Base-by-base conservation (phyloP, 768 basidiomycete genomes). In the Hericium erinaceus region DNA sequence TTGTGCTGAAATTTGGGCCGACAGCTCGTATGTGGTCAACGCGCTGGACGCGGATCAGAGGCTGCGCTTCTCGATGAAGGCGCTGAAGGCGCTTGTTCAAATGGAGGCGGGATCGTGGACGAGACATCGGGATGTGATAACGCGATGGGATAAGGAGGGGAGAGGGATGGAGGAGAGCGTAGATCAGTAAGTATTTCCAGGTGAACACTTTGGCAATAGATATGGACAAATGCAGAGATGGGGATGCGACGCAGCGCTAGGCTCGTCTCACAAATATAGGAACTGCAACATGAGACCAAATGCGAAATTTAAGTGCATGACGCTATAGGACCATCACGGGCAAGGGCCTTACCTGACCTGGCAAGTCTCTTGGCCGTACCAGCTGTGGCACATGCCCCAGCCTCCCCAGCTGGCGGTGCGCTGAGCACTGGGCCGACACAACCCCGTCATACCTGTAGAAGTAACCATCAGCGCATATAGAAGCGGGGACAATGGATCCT, bases 11-110 rank as follows among this genome's bases (percentile, higher is more conserved):
- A n/a, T 52, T 15, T 18, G 44, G 44, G 7, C 16, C n/a, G 4
- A 2, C 39, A 80, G 77, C 64, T 72, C 76, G 9, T 75, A 80
- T 57, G 69, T 79, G 9, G 51, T 79, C 10, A 62, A 71, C 3
- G 76, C 76, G 3, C 61, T 79, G 49, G 72, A 73, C 33, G 72
- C 71, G 12, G 74, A 79, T 53, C 57, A 65, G 7, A 58, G 66
- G 9, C 64, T 79, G 33, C 70, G 72, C 6, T 79, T 74, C 56
- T 57, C 68, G 46, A 65, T 73, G 64, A 59, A 60, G 0, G 61
- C 64, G 39, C 63, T 80, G 26, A 69, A 69, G 49, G 59, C 62
- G 22, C 66, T 79, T 15, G 71, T 77, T 10, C 67, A 67, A 62
- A 66, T 69, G 62, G 77, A 80, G 54, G 67, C 69, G 0, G 59